phyloP scores from a whole-genome alignment of 179 eudicot genomes.

The Gypsophila paniculata region DNA sequence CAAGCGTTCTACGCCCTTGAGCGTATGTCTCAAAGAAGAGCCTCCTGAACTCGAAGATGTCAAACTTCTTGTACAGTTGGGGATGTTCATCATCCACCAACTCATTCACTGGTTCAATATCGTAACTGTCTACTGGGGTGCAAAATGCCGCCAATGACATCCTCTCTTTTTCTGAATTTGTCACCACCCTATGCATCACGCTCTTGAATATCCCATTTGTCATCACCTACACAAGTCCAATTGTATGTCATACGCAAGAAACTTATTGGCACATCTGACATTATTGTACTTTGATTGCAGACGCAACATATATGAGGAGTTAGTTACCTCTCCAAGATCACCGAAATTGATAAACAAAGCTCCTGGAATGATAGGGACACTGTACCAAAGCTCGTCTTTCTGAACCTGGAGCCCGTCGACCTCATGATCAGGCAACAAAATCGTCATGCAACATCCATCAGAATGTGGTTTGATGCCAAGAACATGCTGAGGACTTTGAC shows the following conservation, averaged over 20 bases:
- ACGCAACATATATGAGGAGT: background rate
- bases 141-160: conserved; percentile 51
- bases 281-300: too few relatives aligned
- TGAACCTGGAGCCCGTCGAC: conserved; percentile 47
- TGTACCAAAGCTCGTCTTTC: conserved; percentile 43
- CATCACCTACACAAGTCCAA: conserved; percentile 40
- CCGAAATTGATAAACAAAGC: conserved; percentile 46
- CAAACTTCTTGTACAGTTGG: conserved; percentile 39
- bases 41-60: conserved; percentile 23
- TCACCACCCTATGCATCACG: conserved; percentile 54
- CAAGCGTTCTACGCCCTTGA: conserved; percentile 24
- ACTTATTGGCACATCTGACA: background rate
- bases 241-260: background rate
- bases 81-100: conserved; percentile 37
- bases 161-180: conserved; percentile 44
- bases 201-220: conserved; percentile 57
- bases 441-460: conserved; percentile 40
- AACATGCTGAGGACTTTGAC: conserved; percentile 43
- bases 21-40: conserved; percentile 25
- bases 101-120: conserved; percentile 42
- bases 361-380: conserved; percentile 36
- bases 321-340: conserved; percentile 55
- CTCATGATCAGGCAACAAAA: conserved; percentile 37
- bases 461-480: conserved; percentile 52
- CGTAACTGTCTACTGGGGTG: conserved; percentile 37